Evolutionary conservation across 2,329 filamentous ascomycete genomes (phyloP), one percentile per base, ranked within the genome.

Genomic region (Xylariaceae sp.): DNA sequence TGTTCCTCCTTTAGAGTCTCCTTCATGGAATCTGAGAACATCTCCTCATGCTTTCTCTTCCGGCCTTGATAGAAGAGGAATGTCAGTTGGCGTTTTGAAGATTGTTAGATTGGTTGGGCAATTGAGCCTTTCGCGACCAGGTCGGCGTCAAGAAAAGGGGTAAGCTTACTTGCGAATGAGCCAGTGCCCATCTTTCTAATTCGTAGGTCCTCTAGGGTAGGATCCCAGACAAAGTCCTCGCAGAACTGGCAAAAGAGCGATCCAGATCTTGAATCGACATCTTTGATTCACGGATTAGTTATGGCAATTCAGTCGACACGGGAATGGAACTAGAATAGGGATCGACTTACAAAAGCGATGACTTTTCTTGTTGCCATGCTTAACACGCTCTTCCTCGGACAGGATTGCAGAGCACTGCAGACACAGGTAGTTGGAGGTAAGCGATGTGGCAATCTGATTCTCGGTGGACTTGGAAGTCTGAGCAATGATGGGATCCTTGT

Each of bases 211-310:
- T 94, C 90, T 4, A 94, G 78, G 4, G 88, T 89, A 4, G 89
- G 88, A 67, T 94, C 90, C 80, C 89, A 93, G 37, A 94, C 87
- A 64, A 90, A 86, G 71, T 94, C 90, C 70, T 89, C 84, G 71
- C 90, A 94, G 71, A 90, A 86, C 65, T 91, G 88, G 73, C 90
- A 94, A 74, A 88, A 93, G 5, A 94, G 76, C 53, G 85, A 82
- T 45, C 89, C 90, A 66, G 82, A 87, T 60, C 86, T 80, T 23
- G 89, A 93, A 69, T 94, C 90, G 45, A 92, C 88, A 70, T 88
- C 89, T 92, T 66, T 17, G 2, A 8, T 44, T 30, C 49, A 57
- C 18, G 4, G 53, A 23, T 18, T 42, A 49, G 55, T 64, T 3
- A 60, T 47, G 55, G 54, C 50, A 34, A 23, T n/a, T 35, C 35